These are phyloP conservation scores for Begonia peltatifolia DNA, from an alignment of 306 rosid species.

Conservation along the genomic window DNA sequence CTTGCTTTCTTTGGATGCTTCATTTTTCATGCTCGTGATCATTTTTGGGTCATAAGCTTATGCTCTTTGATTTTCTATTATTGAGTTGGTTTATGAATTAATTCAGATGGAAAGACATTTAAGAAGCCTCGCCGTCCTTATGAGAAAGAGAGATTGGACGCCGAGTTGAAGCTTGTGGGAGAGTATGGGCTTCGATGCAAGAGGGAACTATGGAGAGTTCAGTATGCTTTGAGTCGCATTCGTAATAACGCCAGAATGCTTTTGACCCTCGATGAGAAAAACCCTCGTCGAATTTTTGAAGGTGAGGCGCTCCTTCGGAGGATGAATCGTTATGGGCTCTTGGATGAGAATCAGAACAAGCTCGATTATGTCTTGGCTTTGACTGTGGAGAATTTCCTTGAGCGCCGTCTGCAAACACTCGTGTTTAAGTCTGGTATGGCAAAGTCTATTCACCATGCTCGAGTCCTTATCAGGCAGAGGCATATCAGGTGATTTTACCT, in stretches of 20 bases:
- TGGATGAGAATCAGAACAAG: slow-evolving; percentile 2
- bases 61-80: too few species aligned
- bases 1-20: too few species aligned
- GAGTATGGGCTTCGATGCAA: too few species aligned
- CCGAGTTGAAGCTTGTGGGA: too few species aligned
- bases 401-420: slow-evolving; percentile 6
- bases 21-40: too few species aligned
- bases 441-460: slow-evolving; percentile 4
- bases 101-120: not conserved
- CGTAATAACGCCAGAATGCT: too few species aligned
- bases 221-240: too few species aligned
- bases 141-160: too few species aligned
- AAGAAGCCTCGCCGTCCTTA: not conserved
- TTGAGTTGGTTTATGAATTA: too few species aligned
- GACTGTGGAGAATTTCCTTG: slow-evolving; percentile 13
- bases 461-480: not conserved
- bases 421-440: slow-evolving; percentile 6
- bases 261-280: not conserved
- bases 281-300: slow-evolving; percentile 5
- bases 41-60: too few species aligned
- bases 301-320: slow-evolving; percentile 7
- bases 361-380: slow-evolving; percentile 2
- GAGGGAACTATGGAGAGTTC: too few species aligned
- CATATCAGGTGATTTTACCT: slow-evolving; percentile 3
- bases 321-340: slow-evolving; percentile 5